Conservation (phyloP, 768 basidiomycete genomes). For the Amanita inopinata region DNA sequence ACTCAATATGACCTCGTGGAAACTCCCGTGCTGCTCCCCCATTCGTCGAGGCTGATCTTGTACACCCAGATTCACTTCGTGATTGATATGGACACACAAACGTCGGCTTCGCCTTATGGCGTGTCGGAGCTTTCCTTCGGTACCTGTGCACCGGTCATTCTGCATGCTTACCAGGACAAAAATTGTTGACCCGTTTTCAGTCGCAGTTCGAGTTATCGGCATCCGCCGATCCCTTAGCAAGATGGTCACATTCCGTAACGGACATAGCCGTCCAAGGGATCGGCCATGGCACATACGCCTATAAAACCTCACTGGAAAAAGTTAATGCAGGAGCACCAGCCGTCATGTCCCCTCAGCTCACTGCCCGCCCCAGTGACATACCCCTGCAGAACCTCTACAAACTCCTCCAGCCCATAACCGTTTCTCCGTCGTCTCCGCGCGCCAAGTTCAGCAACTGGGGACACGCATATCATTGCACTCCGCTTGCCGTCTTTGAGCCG, state of each 20-base stretch:
- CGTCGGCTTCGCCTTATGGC: conserved; percentile 9
- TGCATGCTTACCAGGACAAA: neutral
- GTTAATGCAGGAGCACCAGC: conserved; percentile 14
- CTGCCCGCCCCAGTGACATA: conserved; percentile 25
- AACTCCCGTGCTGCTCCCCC: neutral
- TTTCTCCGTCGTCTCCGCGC: conserved; percentile 28
- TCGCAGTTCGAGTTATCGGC: conserved; percentile 1
- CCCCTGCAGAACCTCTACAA: conserved; percentile 39
- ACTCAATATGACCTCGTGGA: conserved; percentile 5
- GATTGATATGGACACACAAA: conserved; percentile 2
- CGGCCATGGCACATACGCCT: conserved; percentile 16
- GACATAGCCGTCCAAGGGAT: too few species aligned
- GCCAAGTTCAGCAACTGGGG: conserved; percentile 81
- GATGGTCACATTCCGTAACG: neutral
- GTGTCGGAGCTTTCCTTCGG: conserved; percentile 4
- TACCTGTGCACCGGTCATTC: neutral
- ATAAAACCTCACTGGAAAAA: conserved; percentile 28
- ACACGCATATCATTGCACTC: conserved; percentile 60
- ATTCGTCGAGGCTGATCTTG: too few species aligned
- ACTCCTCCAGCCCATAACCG: conserved; percentile 46
- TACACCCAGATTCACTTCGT: conserved; percentile 1
- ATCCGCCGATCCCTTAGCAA: neutral
- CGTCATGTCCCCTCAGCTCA: conserved; percentile 27
- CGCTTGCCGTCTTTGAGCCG: conserved; percentile 70
- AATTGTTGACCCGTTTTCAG: neutral